These are phyloP conservation scores for Neurospora intermedia DNA, from an alignment of 495 filamentous ascomycete genomes.

Conservation along the genomic window DNA sequence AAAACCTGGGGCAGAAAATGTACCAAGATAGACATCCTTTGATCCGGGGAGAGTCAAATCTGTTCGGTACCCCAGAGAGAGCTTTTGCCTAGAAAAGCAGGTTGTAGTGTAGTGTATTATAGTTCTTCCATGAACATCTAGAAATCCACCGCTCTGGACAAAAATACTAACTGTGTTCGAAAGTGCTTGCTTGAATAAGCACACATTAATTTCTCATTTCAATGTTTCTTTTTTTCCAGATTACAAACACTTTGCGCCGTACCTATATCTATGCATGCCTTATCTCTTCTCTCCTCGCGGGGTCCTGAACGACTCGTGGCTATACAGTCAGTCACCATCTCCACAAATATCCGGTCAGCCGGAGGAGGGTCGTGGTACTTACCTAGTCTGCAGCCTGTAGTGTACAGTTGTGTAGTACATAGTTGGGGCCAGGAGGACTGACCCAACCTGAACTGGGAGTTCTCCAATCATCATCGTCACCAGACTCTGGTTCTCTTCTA, in stretches of 20 bases:
- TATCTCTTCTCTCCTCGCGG: neutral
- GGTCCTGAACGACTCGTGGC: neutral
- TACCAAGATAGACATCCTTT: neutral
- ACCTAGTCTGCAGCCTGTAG: neutral
- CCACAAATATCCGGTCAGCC: neutral
- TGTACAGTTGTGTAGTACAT: too few relatives aligned
- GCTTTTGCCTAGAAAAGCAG: neutral
- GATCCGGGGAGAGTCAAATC: neutral
- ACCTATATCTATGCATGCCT: neutral
- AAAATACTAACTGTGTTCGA: neutral
- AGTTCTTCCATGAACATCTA: neutral
- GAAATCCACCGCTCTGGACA: neutral
- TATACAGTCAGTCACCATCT: neutral
- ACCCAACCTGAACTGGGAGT: neutral
- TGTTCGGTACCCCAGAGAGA: neutral
- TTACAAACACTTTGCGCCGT: neutral
- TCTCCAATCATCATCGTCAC: neutral
- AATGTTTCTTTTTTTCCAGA: neutral
- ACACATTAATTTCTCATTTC: neutral
- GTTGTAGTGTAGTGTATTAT: neutral
- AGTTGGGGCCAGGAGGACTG: neutral
- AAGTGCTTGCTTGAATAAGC: neutral
- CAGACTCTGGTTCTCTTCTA: neutral
- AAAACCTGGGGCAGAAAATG: neutral
- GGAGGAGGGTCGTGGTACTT: neutral